phyloP scores from a whole-genome alignment of 495 filamentous ascomycete genomes.

The Polyplosphaeria fusca region DNA sequence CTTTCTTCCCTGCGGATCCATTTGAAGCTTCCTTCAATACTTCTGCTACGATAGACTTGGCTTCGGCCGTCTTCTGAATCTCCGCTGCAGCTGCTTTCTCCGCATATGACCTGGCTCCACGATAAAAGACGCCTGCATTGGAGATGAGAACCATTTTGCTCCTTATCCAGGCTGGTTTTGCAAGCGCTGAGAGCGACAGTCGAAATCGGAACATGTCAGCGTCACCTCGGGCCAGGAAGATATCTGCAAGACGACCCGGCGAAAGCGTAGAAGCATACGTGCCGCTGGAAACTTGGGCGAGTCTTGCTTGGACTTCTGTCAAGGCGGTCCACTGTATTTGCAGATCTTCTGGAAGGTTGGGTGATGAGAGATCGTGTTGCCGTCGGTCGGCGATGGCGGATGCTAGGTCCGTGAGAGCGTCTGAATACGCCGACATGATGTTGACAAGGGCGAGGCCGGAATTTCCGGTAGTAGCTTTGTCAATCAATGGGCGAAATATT shows the following conservation, averaged over 20 bases:
- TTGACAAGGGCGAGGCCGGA: conserved; percentile 45
- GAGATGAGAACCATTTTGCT: conserved; percentile 51
- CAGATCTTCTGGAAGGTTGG: neutral
- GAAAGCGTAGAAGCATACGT: conserved; percentile 47
- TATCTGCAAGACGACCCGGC: conserved; percentile 55
- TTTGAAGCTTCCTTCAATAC: conserved; percentile 15
- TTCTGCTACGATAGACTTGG: conserved; percentile 47
- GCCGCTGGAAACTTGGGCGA: conserved; percentile 52
- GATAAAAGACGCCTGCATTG: conserved; percentile 65
- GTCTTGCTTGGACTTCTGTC: conserved; percentile 51
- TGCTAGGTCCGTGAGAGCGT: conserved; percentile 56
- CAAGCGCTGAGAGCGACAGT: conserved; percentile 50
- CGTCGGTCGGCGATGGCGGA: conserved; percentile 25
- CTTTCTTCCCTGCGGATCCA: conserved; percentile 1
- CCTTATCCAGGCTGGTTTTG: conserved; percentile 48
- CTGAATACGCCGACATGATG: conserved; percentile 56
- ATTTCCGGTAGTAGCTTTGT: conserved; percentile 41
- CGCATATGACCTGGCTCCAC: conserved; percentile 54
- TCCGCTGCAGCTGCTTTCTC: conserved; percentile 44
- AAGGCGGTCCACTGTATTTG: conserved; percentile 27
- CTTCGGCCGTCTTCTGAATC: conserved; percentile 19
- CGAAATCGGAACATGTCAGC: conserved; percentile 57
- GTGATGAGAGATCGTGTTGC: neutral
- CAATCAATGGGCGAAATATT: conserved; percentile 7
- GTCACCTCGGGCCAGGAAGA: conserved; percentile 62